Base-by-base conservation (phyloP, 768 basidiomycete species). In the Rhizopogon rudus region DNA sequence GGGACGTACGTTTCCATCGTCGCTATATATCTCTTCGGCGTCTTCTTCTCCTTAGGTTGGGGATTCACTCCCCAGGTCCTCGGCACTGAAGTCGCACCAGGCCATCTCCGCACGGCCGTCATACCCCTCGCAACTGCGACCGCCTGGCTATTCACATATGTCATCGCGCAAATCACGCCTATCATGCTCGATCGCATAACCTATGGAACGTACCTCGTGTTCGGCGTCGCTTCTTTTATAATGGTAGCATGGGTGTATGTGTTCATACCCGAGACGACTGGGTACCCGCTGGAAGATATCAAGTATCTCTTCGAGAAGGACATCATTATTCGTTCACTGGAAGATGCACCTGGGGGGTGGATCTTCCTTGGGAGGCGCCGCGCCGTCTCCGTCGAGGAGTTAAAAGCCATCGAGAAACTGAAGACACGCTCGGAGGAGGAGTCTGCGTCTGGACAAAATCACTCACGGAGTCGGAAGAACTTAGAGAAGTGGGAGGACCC, bases 211-310 rank as follows among this genome's bases (percentile, higher is more conserved):
- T 73, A 65, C 52, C 43, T 71, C 25, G 56, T 70, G 16, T 73
- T 73, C 51, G 72, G 72, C 1, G 42, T 64, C 25, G 64, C 62
- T 40, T 64, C 65, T 16, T 29, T 70, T 1, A 44, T 61, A 53
- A 70, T 75, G 65, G 64, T 63, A 43, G 56, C 49, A 14, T 77
- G 65, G 71, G 67, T 64, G 40, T 70, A 71, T 63, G 57, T 60
- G n/a, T 67, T 69, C 49, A 63, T 77, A 6, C 75, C 75, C 0
- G 75, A 77, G 62, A 77, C 75, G 45, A 72, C 62, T 16, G 70
- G 72, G 12, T 66, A 72, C 22, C 67, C 71, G 37, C 65, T 76
- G 29, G 75, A 76, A 64, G 72, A 76, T 37, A 63, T 76, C 42
- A 60, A 57, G 29, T 68, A 60, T 54, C 37, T 76, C 20, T 75